These are phyloP conservation scores for Aspergillus brunneoviolaceus DNA, from an alignment of 2,329 filamentous ascomycete genomes.

Conservation along the genomic window DNA sequence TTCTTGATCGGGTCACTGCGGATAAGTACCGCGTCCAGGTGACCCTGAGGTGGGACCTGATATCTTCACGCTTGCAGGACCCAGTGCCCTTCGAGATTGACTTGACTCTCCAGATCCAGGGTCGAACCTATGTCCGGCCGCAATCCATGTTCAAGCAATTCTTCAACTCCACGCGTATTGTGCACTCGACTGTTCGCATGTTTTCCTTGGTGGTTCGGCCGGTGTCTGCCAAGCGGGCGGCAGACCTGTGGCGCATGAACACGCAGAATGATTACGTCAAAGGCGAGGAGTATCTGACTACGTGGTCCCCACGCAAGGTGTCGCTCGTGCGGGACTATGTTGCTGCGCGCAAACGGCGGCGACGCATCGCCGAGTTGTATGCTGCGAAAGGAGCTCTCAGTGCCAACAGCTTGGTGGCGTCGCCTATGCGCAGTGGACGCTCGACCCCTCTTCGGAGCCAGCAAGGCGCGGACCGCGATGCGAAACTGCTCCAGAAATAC, in stretches of 20 bases:
- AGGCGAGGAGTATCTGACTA: slow-evolving; percentile 80
- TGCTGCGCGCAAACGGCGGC: slow-evolving; percentile 68
- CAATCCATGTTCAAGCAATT: slow-evolving; percentile 83
- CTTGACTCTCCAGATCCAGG: slow-evolving; percentile 77
- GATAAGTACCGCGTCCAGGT: slow-evolving; percentile 91
- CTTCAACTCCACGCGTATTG: slow-evolving; percentile 80
- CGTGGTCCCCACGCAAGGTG: slow-evolving; percentile 86
- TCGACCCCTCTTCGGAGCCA: slow-evolving; percentile 38
- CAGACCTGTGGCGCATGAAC: slow-evolving; percentile 94
- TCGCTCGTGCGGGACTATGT: slow-evolving; percentile 90
- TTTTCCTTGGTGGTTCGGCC: slow-evolving; percentile 86
- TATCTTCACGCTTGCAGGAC: slow-evolving; percentile 77
- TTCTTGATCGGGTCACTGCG: slow-evolving; percentile 90
- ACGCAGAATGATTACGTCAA: slow-evolving; percentile 95
- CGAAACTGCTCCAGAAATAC: slow-evolving; percentile 43
- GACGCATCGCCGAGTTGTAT: slow-evolving; percentile 76
- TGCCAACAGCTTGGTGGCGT: slow-evolving; percentile 38
- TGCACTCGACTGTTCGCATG: slow-evolving; percentile 81
- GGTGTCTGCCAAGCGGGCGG: slow-evolving; percentile 83
- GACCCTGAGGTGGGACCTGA: slow-evolving; percentile 80
- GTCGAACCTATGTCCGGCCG: slow-evolving; percentile 79
- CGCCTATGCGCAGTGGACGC: slow-evolving; percentile 35
- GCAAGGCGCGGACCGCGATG: slow-evolving; percentile 39
- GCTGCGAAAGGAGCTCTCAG: slow-evolving; percentile 52
- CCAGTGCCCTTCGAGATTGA: slow-evolving; percentile 85